phyloP scores from a whole-genome alignment of 441 rosid species.

The Erysimum cheiri region DNA sequence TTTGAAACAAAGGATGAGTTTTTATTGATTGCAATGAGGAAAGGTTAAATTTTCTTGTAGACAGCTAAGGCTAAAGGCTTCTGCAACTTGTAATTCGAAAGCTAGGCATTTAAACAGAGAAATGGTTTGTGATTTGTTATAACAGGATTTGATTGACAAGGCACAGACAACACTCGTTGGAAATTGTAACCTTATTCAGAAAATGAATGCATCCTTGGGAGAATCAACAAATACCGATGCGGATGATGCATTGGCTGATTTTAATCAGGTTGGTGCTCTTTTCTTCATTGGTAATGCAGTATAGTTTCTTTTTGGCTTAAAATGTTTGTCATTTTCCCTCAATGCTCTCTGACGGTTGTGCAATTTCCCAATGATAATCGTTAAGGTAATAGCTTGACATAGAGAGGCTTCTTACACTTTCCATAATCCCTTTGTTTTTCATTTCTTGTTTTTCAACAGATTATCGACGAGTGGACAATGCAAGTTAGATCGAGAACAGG shows the following conservation, averaged over 20 bases:
- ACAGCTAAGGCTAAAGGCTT: neutral
- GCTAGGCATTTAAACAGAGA: neutral
- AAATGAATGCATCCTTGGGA: slow-evolving; percentile 70
- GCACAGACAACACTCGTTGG: slow-evolving; percentile 73
- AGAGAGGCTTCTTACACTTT: neutral
- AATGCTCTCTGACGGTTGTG: slow-evolving; percentile 44
- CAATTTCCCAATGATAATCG: slow-evolving; percentile 49
- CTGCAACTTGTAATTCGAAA: neutral
- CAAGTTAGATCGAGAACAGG: slow-evolving; percentile 76
- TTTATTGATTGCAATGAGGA: neutral
- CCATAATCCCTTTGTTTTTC: slow-evolving; percentile 12
- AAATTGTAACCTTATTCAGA: slow-evolving; percentile 62
- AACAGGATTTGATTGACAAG: slow-evolving; percentile 89
- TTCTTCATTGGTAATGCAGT: neutral
- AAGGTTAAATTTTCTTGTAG: no score
- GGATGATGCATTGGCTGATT: slow-evolving; percentile 70
- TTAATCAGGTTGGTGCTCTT: slow-evolving; percentile 64
- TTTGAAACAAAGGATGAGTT: neutral
- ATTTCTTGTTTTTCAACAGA: slow-evolving; percentile 47
- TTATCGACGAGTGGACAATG: slow-evolving; percentile 77
- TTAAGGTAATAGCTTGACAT: neutral
- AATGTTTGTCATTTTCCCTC: neutral
- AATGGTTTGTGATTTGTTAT: neutral
- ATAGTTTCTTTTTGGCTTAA: neutral
- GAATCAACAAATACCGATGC: slow-evolving; percentile 48